Evolutionary conservation across 257 asterid genomes (phyloP), one percentile per base, ranked within the genome.

Genomic region (Datura wrightii): DNA sequence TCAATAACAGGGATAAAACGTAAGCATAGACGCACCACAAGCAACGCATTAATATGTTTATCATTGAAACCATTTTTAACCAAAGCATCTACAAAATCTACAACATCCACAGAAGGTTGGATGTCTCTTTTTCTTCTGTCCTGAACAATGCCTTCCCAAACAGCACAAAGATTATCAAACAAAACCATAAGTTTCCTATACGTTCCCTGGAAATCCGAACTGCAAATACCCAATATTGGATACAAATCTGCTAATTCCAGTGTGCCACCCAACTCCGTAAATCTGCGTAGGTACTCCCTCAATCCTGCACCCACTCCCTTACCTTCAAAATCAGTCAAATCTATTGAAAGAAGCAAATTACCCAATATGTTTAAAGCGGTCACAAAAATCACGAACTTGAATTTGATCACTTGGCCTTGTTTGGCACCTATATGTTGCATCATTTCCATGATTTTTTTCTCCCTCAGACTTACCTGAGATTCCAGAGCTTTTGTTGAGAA

Each of bases 231-330:
- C 81, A 74, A 48, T 19, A 74, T 34, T 10, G 81, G 81, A 24
- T 5, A 74, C 19, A 74, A 48, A 74, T 74, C 81, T 74, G 60
- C 56, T 6, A 74, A 48, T 31, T 74, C 60, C 60, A 50, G 81
- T 31, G 13, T 50, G 3, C 42, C 44, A 48, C 60, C 81, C 1
- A 24, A 11, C 44, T 6, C 60, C 0, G 81, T 24, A 31, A 46
- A 74, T 74, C 5, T 50, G 1, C 81, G 59, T 0, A 48, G 2
- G 81, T 74, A 74, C 60, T 74, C 59, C 2, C 42, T 10, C 39
- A 74, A 19, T 48, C 18, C n/a, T 48, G 18, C 60, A 74, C 81
- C 81, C 15, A 74, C 39, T 48, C 81, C 81, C 41, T 74, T 74
- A 15, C 81, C 81, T 6, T 48, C 81, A 74, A 24, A 24, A 24